Evolutionary conservation across 148 eudicot species (phyloP).

Genomic region (Rhododendron kiyosumense): DNA sequence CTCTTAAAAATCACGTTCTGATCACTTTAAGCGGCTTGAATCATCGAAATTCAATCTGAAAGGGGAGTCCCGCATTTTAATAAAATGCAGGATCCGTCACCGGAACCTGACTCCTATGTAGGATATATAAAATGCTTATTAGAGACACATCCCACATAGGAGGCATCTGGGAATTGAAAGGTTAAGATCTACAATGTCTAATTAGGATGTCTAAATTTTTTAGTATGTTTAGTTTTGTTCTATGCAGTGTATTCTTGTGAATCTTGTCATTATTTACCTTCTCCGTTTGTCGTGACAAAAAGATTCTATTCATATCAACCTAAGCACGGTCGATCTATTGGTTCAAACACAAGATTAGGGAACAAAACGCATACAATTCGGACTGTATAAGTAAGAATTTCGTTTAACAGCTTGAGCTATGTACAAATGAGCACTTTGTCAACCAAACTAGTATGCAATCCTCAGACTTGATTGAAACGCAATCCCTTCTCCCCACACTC

Average conservation of each 20-base stretch:
- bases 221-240: neutral
- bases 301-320: neutral
- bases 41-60: no score
- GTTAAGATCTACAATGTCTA: neutral
- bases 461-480: neutral
- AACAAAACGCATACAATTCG: neutral
- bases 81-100: no score
- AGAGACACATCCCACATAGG: neutral
- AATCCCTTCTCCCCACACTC: neutral
- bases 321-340: neutral
- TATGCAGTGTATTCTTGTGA: neutral
- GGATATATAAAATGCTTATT: no score
- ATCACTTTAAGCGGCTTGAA: no score
- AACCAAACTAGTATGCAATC: neutral
- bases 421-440: neutral
- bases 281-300: neutral
- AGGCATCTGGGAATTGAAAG: neutral
- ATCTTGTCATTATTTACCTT: neutral
- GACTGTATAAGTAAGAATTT: neutral
- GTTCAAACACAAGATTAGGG: neutral
- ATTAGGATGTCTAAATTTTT: neutral
- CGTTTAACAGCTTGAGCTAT: neutral
- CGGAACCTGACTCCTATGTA: no score
- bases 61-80: no score
- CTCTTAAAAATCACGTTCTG: no score